Percentiles rank a stretch among this genome's conserved stretches.
phyloP scores from a whole-genome alignment of 108 stramenopile genomes.

The Epithemia pelagica region DNA sequence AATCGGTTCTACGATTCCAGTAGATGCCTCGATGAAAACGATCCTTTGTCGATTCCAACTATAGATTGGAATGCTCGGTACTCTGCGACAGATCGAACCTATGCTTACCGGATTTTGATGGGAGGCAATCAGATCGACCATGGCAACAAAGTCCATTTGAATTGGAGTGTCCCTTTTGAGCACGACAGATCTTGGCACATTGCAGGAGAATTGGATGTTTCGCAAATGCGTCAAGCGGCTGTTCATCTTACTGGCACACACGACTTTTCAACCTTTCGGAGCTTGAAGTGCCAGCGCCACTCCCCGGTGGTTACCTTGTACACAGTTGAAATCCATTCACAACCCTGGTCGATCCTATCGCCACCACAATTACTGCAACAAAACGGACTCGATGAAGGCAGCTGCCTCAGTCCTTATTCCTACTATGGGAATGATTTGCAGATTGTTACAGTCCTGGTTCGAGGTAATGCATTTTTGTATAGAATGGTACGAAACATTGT shows the following conservation, averaged over 20 bases:
- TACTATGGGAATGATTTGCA: constrained; percentile 1
- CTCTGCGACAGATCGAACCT: constrained; percentile 66
- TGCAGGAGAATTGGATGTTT: constrained; percentile 30
- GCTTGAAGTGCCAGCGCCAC: constrained; percentile 47
- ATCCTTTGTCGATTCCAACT: constrained; percentile 29
- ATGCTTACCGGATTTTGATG: constrained; percentile 62
- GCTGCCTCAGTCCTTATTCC: background rate
- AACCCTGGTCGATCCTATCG: constrained; percentile 31
- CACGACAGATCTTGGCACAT: constrained; percentile 68
- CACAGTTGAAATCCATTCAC: constrained; percentile 25
- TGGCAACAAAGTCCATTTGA: background rate
- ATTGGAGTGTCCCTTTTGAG: constrained; percentile 56
- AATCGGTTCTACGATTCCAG: constrained; percentile 17
- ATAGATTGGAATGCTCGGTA: constrained; percentile 76
- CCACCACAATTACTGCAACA: background rate
- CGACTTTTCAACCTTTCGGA: constrained; percentile 78
- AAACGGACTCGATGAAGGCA: constrained; percentile 8
- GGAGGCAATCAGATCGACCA: background rate
- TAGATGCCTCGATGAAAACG: constrained; percentile 21
- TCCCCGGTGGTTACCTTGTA: constrained; percentile 62
- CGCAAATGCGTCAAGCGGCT: constrained; percentile 63
- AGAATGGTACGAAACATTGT: constrained; percentile 81
- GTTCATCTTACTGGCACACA: constrained; percentile 52
- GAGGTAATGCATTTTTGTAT: constrained; percentile 71
- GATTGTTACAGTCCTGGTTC: constrained; percentile 54